phyloP scores from a whole-genome alignment of 1,139 yeast genomes.

The Kodamaea fungicola region DNA sequence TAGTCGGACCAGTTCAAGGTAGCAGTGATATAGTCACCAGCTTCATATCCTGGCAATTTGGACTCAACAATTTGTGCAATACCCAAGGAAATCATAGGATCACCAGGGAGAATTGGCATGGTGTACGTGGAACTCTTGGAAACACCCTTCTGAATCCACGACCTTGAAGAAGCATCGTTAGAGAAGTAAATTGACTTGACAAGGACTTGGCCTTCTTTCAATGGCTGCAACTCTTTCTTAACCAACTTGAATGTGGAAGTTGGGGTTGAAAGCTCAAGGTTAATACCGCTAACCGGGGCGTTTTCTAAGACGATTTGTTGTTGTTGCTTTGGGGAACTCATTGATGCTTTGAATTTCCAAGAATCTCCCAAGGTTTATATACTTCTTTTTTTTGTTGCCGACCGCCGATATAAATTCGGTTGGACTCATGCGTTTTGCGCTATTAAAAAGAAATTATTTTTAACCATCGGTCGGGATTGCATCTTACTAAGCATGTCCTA shows the following conservation, averaged over 20 bases:
- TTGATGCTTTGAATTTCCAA: background rate
- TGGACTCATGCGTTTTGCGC: too few relatives aligned
- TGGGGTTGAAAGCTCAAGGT: constrained; percentile 22
- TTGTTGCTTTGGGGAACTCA: background rate
- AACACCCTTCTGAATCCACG: constrained; percentile 50
- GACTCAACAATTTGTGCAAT: constrained; percentile 13
- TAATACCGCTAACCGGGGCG: constrained; percentile 16
- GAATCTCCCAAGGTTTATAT: too few relatives aligned
- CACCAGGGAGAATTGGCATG: constrained; percentile 45
- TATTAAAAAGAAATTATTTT: too few relatives aligned
- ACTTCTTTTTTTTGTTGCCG: background rate
- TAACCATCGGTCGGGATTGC: too few relatives aligned
- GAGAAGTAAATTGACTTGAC: constrained; percentile 50
- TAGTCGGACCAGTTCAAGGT: constrained; percentile 14
- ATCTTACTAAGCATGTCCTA: too few relatives aligned
- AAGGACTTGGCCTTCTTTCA: constrained; percentile 44
- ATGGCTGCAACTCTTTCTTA: constrained; percentile 17
- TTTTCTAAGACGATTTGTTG: constrained; percentile 15
- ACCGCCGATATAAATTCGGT: background rate
- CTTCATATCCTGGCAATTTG: constrained; percentile 5
- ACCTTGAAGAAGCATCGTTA: constrained; percentile 66
- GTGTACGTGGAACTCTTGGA: constrained; percentile 43
- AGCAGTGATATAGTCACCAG: constrained; percentile 11
- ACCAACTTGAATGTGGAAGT: constrained; percentile 35
- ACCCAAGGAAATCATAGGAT: constrained; percentile 49